These are phyloP conservation scores for Aurinia saxatilis DNA, from an alignment of 345 rosid genomes.

Conservation along the genomic window DNA sequence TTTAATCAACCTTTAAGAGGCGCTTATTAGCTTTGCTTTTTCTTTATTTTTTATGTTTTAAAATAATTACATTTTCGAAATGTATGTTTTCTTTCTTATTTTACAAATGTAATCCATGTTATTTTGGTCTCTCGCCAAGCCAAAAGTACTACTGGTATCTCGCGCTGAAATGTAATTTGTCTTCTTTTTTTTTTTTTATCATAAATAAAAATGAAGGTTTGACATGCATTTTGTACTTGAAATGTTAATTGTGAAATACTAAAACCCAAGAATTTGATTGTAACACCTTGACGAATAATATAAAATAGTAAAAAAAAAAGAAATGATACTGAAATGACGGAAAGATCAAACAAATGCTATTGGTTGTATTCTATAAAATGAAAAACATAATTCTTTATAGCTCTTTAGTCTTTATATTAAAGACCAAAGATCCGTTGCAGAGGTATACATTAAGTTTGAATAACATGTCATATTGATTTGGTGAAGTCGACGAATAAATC, in stretches of 20 bases:
- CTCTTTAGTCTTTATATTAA: too few species aligned
- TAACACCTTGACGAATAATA: not conserved
- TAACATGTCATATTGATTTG: too few species aligned
- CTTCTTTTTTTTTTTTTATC: not conserved
- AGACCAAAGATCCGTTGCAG: too few species aligned
- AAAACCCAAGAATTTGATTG: too few species aligned
- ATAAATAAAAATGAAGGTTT: not conserved
- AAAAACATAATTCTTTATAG: too few species aligned
- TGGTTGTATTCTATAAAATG: too few species aligned
- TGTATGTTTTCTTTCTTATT: not conserved
- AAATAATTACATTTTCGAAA: constrained; percentile 1
- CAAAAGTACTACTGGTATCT: not conserved
- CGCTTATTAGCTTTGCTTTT: not conserved
- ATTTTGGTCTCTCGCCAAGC: not conserved
- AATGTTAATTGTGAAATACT: too few species aligned
- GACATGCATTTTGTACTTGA: not conserved
- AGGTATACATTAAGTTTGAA: too few species aligned
- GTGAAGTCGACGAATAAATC: too few species aligned
- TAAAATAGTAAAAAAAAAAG: not conserved
- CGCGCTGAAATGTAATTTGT: not conserved
- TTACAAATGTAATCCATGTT: not conserved
- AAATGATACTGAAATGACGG: not conserved
- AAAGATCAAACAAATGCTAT: too few species aligned
- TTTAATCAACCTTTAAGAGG: not conserved
- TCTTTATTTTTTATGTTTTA: not conserved